Conservation (phyloP, 306 rosid species). For the Cotoneaster glaucophyllus region DNA sequence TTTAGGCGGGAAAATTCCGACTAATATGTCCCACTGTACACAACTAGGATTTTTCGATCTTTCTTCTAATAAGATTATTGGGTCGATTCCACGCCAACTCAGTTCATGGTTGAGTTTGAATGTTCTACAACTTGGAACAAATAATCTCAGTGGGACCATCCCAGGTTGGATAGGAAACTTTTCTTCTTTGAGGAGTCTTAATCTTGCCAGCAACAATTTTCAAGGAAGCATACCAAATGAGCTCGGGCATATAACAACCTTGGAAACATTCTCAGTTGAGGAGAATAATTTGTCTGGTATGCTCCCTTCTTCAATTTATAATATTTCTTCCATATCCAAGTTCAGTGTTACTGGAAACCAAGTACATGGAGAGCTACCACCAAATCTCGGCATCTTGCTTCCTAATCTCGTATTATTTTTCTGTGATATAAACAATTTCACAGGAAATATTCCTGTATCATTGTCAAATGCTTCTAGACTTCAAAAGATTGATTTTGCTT, state of each 20-base stretch:
- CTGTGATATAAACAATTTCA: background rate
- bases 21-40: too few relatives aligned
- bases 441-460: background rate
- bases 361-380: background rate
- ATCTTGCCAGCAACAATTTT: fast-evolving
- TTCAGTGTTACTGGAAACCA: background rate
- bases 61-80: too few relatives aligned
- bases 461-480: background rate
- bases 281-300: background rate
- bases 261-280: fast-evolving
- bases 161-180: background rate
- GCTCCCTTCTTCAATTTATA: background rate
- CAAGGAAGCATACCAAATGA: background rate
- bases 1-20: too few relatives aligned
- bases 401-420: background rate
- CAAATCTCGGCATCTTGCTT: background rate
- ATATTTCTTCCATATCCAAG: background rate
- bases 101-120: background rate
- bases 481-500: fast-evolving
- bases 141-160: background rate
- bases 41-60: too few relatives aligned
- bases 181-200: background rate
- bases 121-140: background rate
- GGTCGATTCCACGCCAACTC: background rate
- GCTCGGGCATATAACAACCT: background rate